Percentiles rank a stretch among this genome's conserved stretches.
Evolutionary conservation across 2,329 filamentous ascomycete genomes (phyloP).

Genomic region (Amesomyces nigricolor): DNA sequence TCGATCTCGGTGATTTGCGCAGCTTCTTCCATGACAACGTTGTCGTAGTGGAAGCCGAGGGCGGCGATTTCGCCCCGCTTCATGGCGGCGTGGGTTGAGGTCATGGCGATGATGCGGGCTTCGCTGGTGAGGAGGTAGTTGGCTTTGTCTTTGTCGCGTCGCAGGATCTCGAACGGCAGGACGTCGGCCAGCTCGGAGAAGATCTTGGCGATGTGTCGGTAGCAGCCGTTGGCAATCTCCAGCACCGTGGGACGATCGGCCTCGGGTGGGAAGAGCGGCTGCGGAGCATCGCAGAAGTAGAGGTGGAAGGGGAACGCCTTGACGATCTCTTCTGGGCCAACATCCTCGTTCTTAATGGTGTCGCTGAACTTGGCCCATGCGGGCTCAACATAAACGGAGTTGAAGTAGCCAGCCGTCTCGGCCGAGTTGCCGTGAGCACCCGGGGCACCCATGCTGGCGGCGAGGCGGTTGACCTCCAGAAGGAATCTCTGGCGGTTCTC

Average conservation of each 20-base stretch:
- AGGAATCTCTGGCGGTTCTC: conserved; percentile 78
- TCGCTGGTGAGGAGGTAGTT: conserved; percentile 95
- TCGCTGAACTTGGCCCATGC: conserved; percentile 83
- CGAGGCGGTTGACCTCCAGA: conserved; percentile 78
- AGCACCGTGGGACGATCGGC: conserved; percentile 61
- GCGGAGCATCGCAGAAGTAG: conserved; percentile 83
- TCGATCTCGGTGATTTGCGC: conserved; percentile 97
- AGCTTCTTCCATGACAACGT: conserved; percentile 96
- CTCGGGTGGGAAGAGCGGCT: conserved; percentile 70
- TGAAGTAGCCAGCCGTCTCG: conserved; percentile 96
- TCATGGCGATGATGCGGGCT: conserved; percentile 98
- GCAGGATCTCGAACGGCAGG: conserved; percentile 88
- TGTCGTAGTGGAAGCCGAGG: conserved; percentile 96
- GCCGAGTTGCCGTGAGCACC: conserved; percentile 95
- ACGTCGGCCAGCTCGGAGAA: conserved; percentile 92
- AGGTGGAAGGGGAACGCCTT: conserved; percentile 77
- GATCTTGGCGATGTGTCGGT: conserved; percentile 81
- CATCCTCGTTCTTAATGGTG: conserved; percentile 49
- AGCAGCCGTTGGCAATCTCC: conserved; percentile 77
- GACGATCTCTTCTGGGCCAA: conserved; percentile 57
- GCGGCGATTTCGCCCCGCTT: conserved; percentile 81
- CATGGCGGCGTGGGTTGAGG: conserved; percentile 95
- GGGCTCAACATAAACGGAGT: conserved; percentile 82
- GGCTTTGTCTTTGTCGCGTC: conserved; percentile 82
- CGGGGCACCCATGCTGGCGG: conserved; percentile 75